Base-by-base conservation (phyloP, 768 basidiomycete genomes). In the Phanerodontia chrysosporium region DNA sequence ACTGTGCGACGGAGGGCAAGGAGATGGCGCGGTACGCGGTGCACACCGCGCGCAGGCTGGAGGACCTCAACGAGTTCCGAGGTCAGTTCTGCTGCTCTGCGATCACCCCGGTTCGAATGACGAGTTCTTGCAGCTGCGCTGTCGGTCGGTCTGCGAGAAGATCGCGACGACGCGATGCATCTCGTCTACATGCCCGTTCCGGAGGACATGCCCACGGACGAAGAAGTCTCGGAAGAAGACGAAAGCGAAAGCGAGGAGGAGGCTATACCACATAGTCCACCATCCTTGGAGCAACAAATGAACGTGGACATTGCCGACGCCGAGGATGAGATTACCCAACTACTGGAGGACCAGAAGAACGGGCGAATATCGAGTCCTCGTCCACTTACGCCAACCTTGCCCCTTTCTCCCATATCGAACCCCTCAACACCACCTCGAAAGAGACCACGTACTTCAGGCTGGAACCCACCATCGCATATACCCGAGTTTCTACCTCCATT, bases 31-130 rank as follows among this genome's bases (percentile, higher is more conserved):
- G 86, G 35, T 90, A 90, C 70, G 83, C 84, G 6, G 71, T 82
- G 4, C 83, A 84, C 68, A 84, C 84, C 4, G 76, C 76, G 44
- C 78, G 86, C 65, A 77, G 89, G 65, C 76, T 84, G 12, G 89
- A 91, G 69, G 90, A 91, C 68, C 72, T 92, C 67, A 75, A 78
- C 54, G 90, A 90, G 69, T 80, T 89, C 70, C 84, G 79, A 77
- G 83, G 88, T 86, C 74, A 73, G 80, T 79, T 65, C 58, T 60
- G 64, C 62, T 67, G 69, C 57, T 52, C 55, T 51, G 58, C 61
- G 62, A 62, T 61, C 52, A 36, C 51, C 51, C 51, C 52, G 59
- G 39, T 62, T 65, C 68, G 69, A 56, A 72, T 64, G 62, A 58
- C 66, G 63, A 72, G 60, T 65, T 51, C 65, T 49, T 61, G 45